A percentile compares a stretch with the other conserved stretches of the same genome.
These are phyloP conservation scores for Chaetomiaceae sp. DNA, from an alignment of 2,329 filamentous ascomycete species.

Conservation along the genomic window DNA sequence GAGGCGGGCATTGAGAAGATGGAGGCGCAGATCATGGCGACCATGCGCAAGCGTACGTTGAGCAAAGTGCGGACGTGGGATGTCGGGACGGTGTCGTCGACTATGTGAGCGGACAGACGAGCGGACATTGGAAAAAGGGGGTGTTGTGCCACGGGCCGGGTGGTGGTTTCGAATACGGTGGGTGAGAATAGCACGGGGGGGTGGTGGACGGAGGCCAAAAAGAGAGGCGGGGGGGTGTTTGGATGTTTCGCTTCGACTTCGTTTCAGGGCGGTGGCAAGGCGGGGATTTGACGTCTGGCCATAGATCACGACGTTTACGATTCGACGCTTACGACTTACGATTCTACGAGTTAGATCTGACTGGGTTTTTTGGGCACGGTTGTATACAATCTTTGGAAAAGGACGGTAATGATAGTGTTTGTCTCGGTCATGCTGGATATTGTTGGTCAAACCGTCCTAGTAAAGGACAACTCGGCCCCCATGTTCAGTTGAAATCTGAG, in stretches of 20 bases:
- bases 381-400: neutral
- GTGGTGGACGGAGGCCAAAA: too few species aligned
- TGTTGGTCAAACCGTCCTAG: too few species aligned
- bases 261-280: neutral
- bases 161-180: too few species aligned
- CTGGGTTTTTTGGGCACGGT: neutral
- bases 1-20: conserved; percentile 50
- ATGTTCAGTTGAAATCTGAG: too few species aligned
- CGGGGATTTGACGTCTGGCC: neutral
- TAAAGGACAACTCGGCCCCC: too few species aligned
- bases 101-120: too few species aligned
- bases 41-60: conserved; percentile 51
- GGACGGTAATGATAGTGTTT: too few species aligned
- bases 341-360: conserved; percentile 5
- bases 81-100: conserved; percentile 10
- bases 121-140: too few species aligned
- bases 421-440: too few species aligned
- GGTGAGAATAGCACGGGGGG: too few species aligned
- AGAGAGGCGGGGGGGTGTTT: neutral
- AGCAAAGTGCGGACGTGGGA: conserved; percentile 51
- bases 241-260: neutral
- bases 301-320: conserved; percentile 1
- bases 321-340: conserved; percentile 11
- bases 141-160: too few species aligned
- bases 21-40: conserved; percentile 51